Conservation (phyloP, 352 stramenopile genomes). For the Globisporangium solare region DNA sequence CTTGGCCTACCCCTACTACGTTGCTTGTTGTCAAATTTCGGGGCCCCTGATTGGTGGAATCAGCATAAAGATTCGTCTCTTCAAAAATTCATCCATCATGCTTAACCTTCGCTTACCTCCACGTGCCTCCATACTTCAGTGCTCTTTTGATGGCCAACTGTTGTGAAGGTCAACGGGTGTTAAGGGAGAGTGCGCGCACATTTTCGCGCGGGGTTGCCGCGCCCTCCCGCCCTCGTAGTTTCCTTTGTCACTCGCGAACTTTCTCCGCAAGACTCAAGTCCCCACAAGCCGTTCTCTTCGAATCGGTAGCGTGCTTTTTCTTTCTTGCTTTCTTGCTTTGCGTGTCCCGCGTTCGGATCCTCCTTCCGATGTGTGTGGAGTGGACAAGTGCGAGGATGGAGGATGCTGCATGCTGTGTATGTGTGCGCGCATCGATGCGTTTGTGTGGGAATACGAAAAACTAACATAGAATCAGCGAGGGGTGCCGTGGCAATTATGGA, state of each 20-base stretch:
- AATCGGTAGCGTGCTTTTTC: conserved; percentile 13
- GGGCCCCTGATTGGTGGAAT: too few relatives aligned
- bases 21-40: background rate
- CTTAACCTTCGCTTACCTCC: background rate
- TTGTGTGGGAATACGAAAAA: conserved; percentile 7
- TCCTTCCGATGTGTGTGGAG: background rate
- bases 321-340: background rate
- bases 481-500: conserved; percentile 44
- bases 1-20: background rate
- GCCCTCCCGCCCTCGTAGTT: background rate
- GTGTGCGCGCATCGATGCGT: conserved; percentile 1
- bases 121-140: background rate
- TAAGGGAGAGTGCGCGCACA: too few relatives aligned
- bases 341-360: background rate
- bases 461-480: conserved; percentile 50
- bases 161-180: conserved; percentile 3
- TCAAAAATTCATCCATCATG: background rate
- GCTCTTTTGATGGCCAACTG: background rate
- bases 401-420: conserved; percentile 4
- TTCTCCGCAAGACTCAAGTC: conserved; percentile 14
- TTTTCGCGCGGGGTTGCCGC: background rate
- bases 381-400: background rate
- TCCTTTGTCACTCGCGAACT: conserved; percentile 12
- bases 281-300: conserved; percentile 4
- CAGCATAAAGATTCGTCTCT: background rate